Evolutionary conservation across 164 flowering plant species (phyloP).

Genomic region (Stephania japonica): DNA sequence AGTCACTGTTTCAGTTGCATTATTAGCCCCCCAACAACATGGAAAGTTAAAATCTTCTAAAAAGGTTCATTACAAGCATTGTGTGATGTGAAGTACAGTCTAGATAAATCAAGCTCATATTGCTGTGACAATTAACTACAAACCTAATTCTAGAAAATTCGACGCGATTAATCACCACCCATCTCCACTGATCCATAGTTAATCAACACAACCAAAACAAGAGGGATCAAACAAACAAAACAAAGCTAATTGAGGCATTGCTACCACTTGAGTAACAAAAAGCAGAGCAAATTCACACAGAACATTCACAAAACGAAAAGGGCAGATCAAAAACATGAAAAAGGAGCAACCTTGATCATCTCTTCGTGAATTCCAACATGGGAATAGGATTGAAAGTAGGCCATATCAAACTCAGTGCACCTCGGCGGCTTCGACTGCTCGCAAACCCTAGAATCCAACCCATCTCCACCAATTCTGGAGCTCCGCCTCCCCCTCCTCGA

Average conservation of each 20-base stretch:
- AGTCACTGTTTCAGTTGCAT: too few species aligned
- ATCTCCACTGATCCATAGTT: background rate
- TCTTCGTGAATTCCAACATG: slow-evolving; percentile 95
- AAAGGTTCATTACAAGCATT: too few species aligned
- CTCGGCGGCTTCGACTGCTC: slow-evolving; percentile 25
- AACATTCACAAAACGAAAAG: background rate
- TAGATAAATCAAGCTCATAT: too few species aligned
- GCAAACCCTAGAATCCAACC: slow-evolving; percentile 32
- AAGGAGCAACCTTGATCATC: slow-evolving; percentile 76
- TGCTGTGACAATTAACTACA: too few species aligned
- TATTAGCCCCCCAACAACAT: too few species aligned
- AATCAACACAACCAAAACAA: background rate
- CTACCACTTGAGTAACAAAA: too few species aligned
- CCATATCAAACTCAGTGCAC: slow-evolving; percentile 80
- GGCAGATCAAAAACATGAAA: background rate
- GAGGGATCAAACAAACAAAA: too few species aligned
- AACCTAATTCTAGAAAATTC: background rate
- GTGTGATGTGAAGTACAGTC: too few species aligned
- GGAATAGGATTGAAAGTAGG: slow-evolving; percentile 82
- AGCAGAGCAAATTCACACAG: background rate
- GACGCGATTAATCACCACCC: background rate
- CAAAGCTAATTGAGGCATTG: too few species aligned
- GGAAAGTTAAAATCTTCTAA: too few species aligned
- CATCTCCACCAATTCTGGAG: slow-evolving; percentile 22
- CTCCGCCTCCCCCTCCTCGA: slow-evolving; percentile 25